A percentile compares a stretch with the other conserved stretches of the same genome.
These are phyloP conservation scores for Trichosporon coremiiforme DNA, from an alignment of 1,284 basidiomycete genomes.

Conservation along the genomic window DNA sequence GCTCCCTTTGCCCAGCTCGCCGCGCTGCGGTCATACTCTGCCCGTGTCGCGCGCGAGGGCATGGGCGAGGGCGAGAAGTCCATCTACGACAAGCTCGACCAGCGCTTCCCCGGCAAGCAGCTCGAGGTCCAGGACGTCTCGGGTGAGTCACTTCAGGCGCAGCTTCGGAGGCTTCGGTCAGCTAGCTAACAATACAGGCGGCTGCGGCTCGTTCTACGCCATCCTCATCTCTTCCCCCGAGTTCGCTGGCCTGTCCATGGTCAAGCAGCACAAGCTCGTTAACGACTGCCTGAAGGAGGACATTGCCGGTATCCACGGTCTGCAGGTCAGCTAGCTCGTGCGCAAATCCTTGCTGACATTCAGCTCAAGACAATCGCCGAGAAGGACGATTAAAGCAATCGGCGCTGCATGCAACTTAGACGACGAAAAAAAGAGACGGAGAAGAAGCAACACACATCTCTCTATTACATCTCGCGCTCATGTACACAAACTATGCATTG, in stretches of 20 bases:
- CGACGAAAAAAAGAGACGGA: constrained; percentile 16
- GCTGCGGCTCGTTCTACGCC: constrained; percentile 94
- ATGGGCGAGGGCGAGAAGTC: constrained; percentile 66
- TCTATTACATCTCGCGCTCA: constrained; percentile 23
- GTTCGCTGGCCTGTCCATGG: constrained; percentile 81
- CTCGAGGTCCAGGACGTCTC: constrained; percentile 86
- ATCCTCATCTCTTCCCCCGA: constrained; percentile 80
- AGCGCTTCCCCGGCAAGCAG: constrained; percentile 72
- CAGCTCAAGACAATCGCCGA: constrained; percentile 52
- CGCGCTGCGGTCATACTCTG: constrained; percentile 24
- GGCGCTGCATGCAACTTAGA: constrained; percentile 19
- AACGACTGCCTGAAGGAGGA: constrained; percentile 85
- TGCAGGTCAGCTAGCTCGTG: constrained; percentile 68
- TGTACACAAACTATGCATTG: constrained; percentile 14
- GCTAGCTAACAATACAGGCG: constrained; percentile 63
- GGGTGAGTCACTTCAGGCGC: constrained; percentile 60
- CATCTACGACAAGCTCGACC: constrained; percentile 72
- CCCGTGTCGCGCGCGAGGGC: constrained; percentile 22
- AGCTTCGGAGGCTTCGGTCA: background rate
- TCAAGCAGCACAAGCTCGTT: constrained; percentile 94
- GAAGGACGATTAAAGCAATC: constrained; percentile 5
- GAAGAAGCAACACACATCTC: constrained; percentile 25
- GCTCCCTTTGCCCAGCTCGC: background rate
- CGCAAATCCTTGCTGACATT: constrained; percentile 19
- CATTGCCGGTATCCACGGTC: constrained; percentile 87